A percentile compares a stretch with the other conserved stretches of the same genome.
Evolutionary conservation across 2,329 filamentous ascomycete genomes (phyloP).

Genomic region (Mycosphaerella sp.): DNA sequence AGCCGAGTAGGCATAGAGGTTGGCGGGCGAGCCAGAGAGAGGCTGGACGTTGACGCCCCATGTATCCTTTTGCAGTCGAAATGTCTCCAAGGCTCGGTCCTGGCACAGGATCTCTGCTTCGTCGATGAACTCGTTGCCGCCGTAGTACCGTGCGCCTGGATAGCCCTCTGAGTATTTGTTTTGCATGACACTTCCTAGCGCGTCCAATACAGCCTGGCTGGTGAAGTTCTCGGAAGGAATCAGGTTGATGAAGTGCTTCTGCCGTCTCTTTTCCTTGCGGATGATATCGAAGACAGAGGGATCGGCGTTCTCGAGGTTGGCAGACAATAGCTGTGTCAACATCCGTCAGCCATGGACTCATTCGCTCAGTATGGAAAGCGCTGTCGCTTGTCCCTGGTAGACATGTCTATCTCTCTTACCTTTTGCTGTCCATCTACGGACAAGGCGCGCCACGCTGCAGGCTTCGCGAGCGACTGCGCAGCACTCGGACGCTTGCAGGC

Average conservation of each 20-base stretch:
- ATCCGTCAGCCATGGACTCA: background rate
- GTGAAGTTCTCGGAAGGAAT: slow-evolving; percentile 96
- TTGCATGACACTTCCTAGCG: slow-evolving; percentile 89
- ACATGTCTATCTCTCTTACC: slow-evolving; percentile 26
- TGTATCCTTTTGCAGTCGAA: slow-evolving; percentile 75
- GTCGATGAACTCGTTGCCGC: slow-evolving; percentile 98
- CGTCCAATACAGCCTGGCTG: slow-evolving; percentile 85
- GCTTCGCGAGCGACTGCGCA: slow-evolving; percentile 28
- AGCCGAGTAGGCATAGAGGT: slow-evolving; percentile 96
- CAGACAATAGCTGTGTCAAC: slow-evolving; percentile 63
- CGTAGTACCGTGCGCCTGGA: slow-evolving; percentile 96
- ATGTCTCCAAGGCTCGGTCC: slow-evolving; percentile 82
- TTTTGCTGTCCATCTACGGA: slow-evolving; percentile 45
- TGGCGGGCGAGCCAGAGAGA: slow-evolving; percentile 72
- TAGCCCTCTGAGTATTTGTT: slow-evolving; percentile 99
- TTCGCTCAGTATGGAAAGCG: background rate
- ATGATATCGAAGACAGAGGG: slow-evolving; percentile 82
- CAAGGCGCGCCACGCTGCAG: slow-evolving; percentile 38
- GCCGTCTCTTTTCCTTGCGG: slow-evolving; percentile 89
- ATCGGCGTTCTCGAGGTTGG: slow-evolving; percentile 75
- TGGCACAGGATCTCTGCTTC: slow-evolving; percentile 93
- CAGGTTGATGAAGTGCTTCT: slow-evolving; percentile 97
- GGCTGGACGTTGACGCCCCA: slow-evolving; percentile 99
- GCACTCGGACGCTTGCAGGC: slow-evolving; percentile 28
- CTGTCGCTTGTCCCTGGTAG: no score